These are phyloP conservation scores for Favolaschia claudopus DNA, from an alignment of 768 basidiomycete species.

Conservation along the genomic window DNA sequence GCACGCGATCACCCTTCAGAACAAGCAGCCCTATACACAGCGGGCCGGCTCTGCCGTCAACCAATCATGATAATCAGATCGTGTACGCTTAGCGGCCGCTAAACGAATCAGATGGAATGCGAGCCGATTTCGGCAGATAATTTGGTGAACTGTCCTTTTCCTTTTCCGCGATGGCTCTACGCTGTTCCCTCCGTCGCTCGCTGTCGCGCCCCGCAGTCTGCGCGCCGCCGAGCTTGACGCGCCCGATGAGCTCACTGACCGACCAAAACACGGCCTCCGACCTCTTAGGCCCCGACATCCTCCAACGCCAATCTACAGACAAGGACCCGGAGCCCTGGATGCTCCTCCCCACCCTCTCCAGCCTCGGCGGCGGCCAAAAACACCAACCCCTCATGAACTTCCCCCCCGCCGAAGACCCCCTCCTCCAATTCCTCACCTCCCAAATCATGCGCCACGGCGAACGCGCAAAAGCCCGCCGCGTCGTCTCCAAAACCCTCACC, in stretches of 20 bases:
- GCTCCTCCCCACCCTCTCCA: slow-evolving; percentile 7
- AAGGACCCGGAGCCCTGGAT: slow-evolving; percentile 1
- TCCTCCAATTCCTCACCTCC: slow-evolving; percentile 72
- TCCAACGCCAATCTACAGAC: not conserved
- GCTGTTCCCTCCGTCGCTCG: not conserved
- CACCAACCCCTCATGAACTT: slow-evolving; percentile 53
- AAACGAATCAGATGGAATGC: too few species aligned
- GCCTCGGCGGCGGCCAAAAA: slow-evolving; percentile 9
- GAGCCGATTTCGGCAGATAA: too few species aligned
- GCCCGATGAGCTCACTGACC: not conserved
- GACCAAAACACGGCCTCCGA: slow-evolving; percentile 20
- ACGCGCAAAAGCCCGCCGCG: slow-evolving; percentile 64
- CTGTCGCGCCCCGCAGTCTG: not conserved
- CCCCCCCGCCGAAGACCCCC: slow-evolving; percentile 78
- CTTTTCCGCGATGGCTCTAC: not conserved
- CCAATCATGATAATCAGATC: too few species aligned
- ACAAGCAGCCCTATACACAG: not conserved
- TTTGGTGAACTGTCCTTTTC: too few species aligned
- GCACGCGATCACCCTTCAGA: not conserved
- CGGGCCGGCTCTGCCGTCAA: too few species aligned
- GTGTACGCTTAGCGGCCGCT: too few species aligned
- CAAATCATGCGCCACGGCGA: slow-evolving; percentile 70
- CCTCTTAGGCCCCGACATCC: slow-evolving; percentile 21
- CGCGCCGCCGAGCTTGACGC: not conserved
- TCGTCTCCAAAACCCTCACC: slow-evolving; percentile 68